Base-by-base conservation (phyloP, 768 basidiomycete species). In the Wakefieldia striispora region DNA sequence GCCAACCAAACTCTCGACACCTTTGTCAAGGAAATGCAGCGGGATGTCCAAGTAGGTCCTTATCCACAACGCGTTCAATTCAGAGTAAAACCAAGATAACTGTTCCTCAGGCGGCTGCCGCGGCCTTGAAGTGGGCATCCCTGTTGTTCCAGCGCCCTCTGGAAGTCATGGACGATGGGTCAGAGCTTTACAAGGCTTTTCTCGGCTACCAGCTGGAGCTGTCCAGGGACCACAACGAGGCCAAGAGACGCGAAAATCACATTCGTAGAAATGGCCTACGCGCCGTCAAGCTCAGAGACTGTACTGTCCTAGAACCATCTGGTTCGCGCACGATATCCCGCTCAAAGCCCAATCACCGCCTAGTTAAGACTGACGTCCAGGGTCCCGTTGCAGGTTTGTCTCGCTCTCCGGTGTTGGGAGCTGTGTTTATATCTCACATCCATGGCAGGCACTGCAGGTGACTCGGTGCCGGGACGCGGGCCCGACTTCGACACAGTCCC, bases 151-250 rank as follows among this genome's bases (percentile, higher is more conserved):
- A 40, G 40, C 13, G 19, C 27, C 24, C 27, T n/a, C 19, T 58
- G 23, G 42, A 51, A 7, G 11, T 45, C 35, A 47, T 31, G 20
- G 53, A 56, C 29, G 43, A 39, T 26, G 54, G 53, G 10, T 7
- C 40, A 37, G 35, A 40, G 37, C 52, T 65, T 7, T 66, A 45
- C 53, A 21, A 3, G 40, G 44, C 24, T 33, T 67, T 69, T 48
- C 41, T 67, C 49, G 14, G 53, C 29, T 69, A 56, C 34, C 52
- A 67, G 40, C 2, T 14, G 26, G 40, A 0, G 24, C 37, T 63
- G 26, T 14, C 24, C 20, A 6, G 3, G 40, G 43, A 17, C 4
- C 19, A 2, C 11, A 0, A 17, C 9, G 7, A 10, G 1, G 45
- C 29, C 27, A 3, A 1, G 3, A 5, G 29, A n/a, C 54, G 42